Conservation (phyloP, 2,329 filamentous ascomycete species). For the Fusarium sarcochroum region DNA sequence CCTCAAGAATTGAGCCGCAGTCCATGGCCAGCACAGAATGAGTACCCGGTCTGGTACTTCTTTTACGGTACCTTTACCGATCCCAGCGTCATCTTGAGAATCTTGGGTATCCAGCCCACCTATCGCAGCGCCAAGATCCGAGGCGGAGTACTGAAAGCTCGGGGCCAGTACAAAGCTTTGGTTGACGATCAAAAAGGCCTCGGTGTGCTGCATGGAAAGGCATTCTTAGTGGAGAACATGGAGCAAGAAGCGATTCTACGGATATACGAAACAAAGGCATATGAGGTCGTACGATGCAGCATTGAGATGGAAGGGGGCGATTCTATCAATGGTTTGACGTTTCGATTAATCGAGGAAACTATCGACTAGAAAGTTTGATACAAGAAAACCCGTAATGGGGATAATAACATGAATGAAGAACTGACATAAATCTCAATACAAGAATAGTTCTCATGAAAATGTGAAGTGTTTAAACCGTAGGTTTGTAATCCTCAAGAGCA, state of each 20-base stretch:
- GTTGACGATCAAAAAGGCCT: background rate
- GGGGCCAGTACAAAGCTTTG: constrained; percentile 12
- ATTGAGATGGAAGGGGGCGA: background rate
- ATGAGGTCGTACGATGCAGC: constrained; percentile 4
- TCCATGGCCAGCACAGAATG: constrained; percentile 1
- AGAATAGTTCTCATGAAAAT: background rate
- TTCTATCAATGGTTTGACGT: constrained; percentile 2
- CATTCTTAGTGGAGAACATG: background rate
- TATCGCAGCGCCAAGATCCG: background rate
- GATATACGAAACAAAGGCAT: constrained; percentile 8
- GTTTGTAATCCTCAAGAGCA: constrained; percentile 25
- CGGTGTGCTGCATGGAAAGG: background rate
- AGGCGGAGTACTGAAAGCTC: background rate
- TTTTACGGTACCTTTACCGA: constrained; percentile 3
- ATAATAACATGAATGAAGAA: background rate
- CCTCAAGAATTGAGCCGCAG: background rate
- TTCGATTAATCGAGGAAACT: constrained; percentile 1
- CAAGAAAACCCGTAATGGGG: background rate
- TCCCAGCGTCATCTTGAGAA: fast-evolving
- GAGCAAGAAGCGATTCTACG: constrained; percentile 9
- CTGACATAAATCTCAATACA: background rate
- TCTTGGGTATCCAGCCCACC: background rate
- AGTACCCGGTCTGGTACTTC: constrained; percentile 24
- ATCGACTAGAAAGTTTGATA: background rate
- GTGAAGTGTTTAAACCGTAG: background rate